Evolutionary conservation across 2,329 filamentous ascomycete species (phyloP), one percentile per base, ranked within the genome.

Genomic region (Cryphonectria nitschkei): DNA sequence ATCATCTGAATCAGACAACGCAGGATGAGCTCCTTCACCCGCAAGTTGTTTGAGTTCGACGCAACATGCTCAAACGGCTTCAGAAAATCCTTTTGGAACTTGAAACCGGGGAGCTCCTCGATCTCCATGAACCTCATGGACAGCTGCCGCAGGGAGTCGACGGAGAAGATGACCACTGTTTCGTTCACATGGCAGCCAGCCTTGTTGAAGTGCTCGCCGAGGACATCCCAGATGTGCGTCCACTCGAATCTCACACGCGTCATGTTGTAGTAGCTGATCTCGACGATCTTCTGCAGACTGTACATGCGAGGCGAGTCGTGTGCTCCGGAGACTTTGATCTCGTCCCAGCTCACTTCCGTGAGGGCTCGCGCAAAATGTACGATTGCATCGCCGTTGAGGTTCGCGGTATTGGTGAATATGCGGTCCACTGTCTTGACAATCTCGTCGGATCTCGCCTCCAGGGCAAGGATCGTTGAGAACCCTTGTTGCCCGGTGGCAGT

Each of bases 261-360:
- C 96, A 99, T 99, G 84, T 99, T 99, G 88, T 99, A 99, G 81
- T 97, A 98, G 80, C 94, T 97, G 81, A 99, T 98, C 81, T 99
- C 96, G 22, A 99, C 97, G 74, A 99, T 89, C 81, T 99, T 99
- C 79, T 99, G 96, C 73, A 99, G 84, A 82, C 95, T 98, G 86
- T 98, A 99, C 11, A 95, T 99, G 68, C 97, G 90, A 14, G 96
- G 96, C 32, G 94, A 97, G 72, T 99, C 96, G 78, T 95, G 98
- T 70, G 95, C 93, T 0, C 96, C 96, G 0, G 96, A 98, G 3
- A 96, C 97, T 79, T 97, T 95, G 77, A 99, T 99, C 81, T 99
- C 96, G 78, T 98, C 95, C 96, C 96, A 98, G 81, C 95, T 98
- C 74, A 99, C 95, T 79, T 98, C 94, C 9, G 93, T 97, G 71